A percentile compares a stretch with the other conserved stretches of the same genome.
These are phyloP conservation scores for Penicillium silybi DNA, from an alignment of 495 filamentous ascomycete genomes.

Conservation along the genomic window DNA sequence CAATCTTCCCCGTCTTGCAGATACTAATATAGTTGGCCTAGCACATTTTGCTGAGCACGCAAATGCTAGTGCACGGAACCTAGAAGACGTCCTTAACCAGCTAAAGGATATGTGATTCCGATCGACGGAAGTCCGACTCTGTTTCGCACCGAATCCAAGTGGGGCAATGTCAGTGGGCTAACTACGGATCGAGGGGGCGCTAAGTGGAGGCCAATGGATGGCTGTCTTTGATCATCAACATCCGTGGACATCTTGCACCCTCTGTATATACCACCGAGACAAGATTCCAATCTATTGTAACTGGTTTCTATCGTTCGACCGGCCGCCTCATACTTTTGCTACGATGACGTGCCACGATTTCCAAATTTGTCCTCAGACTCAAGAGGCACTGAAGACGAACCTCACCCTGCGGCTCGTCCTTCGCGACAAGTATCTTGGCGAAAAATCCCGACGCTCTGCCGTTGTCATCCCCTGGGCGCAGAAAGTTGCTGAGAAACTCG, in stretches of 20 bases:
- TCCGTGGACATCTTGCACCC: too few species aligned
- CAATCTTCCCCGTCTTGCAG: not conserved
- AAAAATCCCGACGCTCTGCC: not conserved
- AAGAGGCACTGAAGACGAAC: not conserved
- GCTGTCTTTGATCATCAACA: too few species aligned
- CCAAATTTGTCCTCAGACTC: not conserved
- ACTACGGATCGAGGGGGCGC: too few species aligned
- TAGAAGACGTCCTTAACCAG: not conserved
- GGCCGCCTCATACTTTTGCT: too few species aligned
- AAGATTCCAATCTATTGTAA: too few species aligned
- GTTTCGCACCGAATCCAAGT: too few species aligned
- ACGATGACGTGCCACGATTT: too few species aligned
- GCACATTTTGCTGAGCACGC: not conserved
- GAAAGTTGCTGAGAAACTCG: not conserved
- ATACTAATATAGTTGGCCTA: not conserved
- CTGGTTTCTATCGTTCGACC: too few species aligned
- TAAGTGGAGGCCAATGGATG: too few species aligned
- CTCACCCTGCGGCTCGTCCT: not conserved
- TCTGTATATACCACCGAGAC: too few species aligned
- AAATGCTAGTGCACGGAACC: not conserved
- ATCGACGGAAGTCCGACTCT: too few species aligned
- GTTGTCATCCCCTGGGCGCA: not conserved
- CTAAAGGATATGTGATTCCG: not conserved
- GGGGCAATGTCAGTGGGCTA: too few species aligned
- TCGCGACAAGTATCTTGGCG: not conserved